These are phyloP conservation scores for Podaxis sp. DNA, from an alignment of 768 basidiomycete species.

Conservation along the genomic window DNA sequence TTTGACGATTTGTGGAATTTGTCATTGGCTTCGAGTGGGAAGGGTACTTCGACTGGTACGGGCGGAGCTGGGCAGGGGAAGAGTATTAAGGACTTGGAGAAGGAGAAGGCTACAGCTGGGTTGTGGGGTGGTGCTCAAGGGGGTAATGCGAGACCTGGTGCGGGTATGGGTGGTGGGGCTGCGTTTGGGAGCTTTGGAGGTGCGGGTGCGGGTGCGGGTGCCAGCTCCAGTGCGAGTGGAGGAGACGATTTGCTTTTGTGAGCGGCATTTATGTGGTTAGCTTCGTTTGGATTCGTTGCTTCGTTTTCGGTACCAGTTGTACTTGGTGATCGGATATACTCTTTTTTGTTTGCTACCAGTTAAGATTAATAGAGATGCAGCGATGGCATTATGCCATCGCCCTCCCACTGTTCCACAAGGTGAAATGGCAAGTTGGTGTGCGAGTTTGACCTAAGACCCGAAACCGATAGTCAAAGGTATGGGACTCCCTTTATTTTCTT, in stretches of 20 bases:
- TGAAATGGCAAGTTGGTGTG: no score
- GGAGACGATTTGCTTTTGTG: slow-evolving; percentile 25
- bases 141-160: slow-evolving; percentile 10
- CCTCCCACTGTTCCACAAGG: no score
- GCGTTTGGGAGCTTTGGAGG: slow-evolving; percentile 26
- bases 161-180: slow-evolving; percentile 15
- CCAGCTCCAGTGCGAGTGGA: slow-evolving; percentile 15
- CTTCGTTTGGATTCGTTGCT: no score
- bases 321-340: no score
- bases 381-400: no score
- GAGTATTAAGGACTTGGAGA: slow-evolving; percentile 86
- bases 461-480: no score
- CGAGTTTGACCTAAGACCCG: no score
- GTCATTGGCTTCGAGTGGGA: slow-evolving; percentile 55
- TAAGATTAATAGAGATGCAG: no score
- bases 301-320: no score
- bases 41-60: slow-evolving; percentile 26
- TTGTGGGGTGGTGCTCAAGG: slow-evolving; percentile 60
- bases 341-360: no score
- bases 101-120: slow-evolving; percentile 76
- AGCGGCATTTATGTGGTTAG: not conserved
- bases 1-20: slow-evolving; percentile 91
- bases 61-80: slow-evolving; percentile 37
- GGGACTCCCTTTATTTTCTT: no score
- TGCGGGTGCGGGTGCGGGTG: slow-evolving; percentile 17